Percentiles rank a stretch among this genome's conserved stretches.
Evolutionary conservation across 2,329 filamentous ascomycete genomes (phyloP).

Genomic region (Ilyonectria sp.): DNA sequence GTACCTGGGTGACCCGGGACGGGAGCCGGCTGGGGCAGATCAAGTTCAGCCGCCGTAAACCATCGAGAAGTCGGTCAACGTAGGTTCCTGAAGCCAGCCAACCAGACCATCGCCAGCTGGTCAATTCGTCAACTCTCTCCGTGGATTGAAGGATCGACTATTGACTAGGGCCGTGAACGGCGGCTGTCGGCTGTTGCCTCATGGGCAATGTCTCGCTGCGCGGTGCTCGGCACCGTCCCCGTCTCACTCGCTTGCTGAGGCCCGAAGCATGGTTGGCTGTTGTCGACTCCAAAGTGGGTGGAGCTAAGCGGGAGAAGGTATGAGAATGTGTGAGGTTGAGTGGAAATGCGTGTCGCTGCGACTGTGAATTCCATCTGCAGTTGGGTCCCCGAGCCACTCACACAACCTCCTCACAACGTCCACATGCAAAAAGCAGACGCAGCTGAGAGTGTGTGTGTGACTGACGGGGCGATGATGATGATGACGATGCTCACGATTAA

Average conservation of each 20-base stretch:
- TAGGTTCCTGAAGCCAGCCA: background rate
- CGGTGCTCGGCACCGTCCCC: background rate
- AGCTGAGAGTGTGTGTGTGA: background rate
- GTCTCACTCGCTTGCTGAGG: background rate
- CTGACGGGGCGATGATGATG: background rate
- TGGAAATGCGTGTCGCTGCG: background rate
- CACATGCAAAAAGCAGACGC: background rate
- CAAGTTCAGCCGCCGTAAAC: background rate
- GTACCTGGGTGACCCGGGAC: background rate
- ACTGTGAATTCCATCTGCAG: background rate
- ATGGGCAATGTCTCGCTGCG: background rate
- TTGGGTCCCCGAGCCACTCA: slow-evolving; percentile 5
- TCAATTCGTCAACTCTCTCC: background rate
- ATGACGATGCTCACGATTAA: background rate
- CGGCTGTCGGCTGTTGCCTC: slow-evolving; percentile 1
- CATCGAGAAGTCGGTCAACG: background rate
- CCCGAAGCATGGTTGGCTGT: background rate
- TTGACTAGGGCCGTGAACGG: background rate
- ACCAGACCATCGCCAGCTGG: background rate
- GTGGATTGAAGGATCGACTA: background rate
- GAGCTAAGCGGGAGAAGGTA: background rate
- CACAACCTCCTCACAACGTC: background rate
- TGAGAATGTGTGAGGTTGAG: background rate
- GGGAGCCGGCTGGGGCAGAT: background rate
- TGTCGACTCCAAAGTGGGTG: background rate